Base-by-base conservation (phyloP, 805 yeast species). In the Spathaspora gorwiae region DNA sequence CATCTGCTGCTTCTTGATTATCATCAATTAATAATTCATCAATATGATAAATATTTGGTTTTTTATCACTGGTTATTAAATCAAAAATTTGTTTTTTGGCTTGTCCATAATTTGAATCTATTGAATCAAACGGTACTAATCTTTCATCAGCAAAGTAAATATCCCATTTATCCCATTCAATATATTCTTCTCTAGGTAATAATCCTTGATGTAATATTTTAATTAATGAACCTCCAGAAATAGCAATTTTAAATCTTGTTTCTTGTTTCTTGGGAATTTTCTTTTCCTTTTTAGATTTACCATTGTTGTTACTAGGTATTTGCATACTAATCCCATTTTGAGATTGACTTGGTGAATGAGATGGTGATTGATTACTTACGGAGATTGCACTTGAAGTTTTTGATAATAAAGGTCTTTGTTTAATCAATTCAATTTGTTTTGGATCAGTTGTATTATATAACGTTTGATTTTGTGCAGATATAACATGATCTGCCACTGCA, bases 91-190 rank as follows among this genome's bases (percentile, higher is more conserved):
- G 83, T 42, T 92, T 70, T 61, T 89, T 88, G 42, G 94, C 89
- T 48, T 79, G 80, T n/a, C 97, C 97, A 57, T 84, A 92, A 63
- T 92, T 92, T 45, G 95, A 84, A 57, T 89, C 92, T 7, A 79
- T 79, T 26, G 87, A 80, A 42, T 79, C 84, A 53, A 89, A 87
- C 37, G 96, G 94, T 35, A 92, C 98, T 51, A 92, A 73, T 64
- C 98, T 80, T 70, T 92, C 98, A 66, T 92, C 98, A 6, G 97
- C 97, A 69, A 92, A 90, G 65, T 89, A 92, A 41, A 92, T 80
- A 64, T 92, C 97, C 98, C 98, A 92, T 60, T 82, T 84, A 39
- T 80, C 83, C 97, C 97, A 92, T 54, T 82, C 84, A 24, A 94
- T 82, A 53, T 83, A 90, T 39, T 76, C 78, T 43, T 68, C 66